Evolutionary conservation across 306 rosid species (phyloP).

Genomic region (Castanea sativa): DNA sequence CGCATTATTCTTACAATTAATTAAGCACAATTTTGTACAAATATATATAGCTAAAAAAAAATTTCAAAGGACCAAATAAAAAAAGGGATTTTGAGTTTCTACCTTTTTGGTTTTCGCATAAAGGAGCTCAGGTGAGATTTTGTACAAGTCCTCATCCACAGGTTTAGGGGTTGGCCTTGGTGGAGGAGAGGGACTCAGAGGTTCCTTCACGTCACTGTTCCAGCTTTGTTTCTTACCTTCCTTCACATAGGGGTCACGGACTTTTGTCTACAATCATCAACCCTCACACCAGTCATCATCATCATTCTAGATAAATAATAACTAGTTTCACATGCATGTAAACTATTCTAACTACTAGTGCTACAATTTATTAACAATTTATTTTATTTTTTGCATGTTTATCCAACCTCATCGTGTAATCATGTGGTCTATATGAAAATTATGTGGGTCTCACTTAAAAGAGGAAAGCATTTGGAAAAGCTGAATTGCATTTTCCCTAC

Average conservation of each 20-base stretch:
- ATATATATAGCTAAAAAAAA: background rate
- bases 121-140: conserved; percentile 66
- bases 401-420: background rate
- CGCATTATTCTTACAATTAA: background rate
- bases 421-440: background rate
- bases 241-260: conserved; percentile 38
- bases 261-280: conserved; percentile 51
- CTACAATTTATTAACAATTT: background rate
- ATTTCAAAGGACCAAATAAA: background rate
- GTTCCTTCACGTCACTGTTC: conserved; percentile 41
- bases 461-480: background rate
- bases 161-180: conserved; percentile 59
- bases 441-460: background rate
- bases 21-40: background rate
- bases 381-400: background rate
- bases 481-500: background rate
- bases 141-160: conserved; percentile 78
- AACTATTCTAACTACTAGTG: no score
- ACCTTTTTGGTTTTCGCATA: conserved; percentile 74
- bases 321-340: no score
- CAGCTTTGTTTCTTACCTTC: conserved; percentile 50
- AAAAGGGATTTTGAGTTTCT: background rate
- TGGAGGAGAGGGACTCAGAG: conserved; percentile 25
- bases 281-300: background rate
- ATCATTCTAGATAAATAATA: background rate